A percentile compares a stretch with the other conserved stretches of the same genome.
These are phyloP conservation scores for Amylocystis lapponica DNA, from an alignment of 768 basidiomycete genomes.

Conservation along the genomic window DNA sequence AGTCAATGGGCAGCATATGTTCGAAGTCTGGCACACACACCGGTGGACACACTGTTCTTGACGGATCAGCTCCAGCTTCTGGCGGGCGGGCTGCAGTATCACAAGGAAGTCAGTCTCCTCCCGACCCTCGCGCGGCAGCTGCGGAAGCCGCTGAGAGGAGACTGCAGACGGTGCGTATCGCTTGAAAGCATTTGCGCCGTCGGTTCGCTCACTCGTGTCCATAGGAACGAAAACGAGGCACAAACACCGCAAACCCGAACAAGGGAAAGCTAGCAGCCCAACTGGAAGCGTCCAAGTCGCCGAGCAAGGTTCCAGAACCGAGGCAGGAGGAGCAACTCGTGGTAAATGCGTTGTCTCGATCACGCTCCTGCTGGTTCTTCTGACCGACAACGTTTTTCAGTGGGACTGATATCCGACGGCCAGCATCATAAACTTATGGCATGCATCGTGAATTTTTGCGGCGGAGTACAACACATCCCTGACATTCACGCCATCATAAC, in stretches of 20 bases:
- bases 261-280: slow-evolving; percentile 38
- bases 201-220: slow-evolving; percentile 3
- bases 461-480: background rate
- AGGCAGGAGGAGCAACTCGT: slow-evolving; percentile 37
- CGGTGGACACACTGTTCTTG: slow-evolving; percentile 27
- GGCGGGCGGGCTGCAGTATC: too few relatives aligned
- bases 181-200: too few relatives aligned
- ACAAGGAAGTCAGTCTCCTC: slow-evolving; percentile 5
- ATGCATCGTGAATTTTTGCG: too few relatives aligned
- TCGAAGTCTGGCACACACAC: slow-evolving; percentile 27
- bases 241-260: slow-evolving; percentile 39
- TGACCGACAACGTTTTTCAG: slow-evolving; percentile 30
- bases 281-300: slow-evolving; percentile 33
- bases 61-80: background rate
- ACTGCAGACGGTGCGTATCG: slow-evolving; percentile 25
- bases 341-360: slow-evolving; percentile 31
- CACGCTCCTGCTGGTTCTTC: slow-evolving; percentile 6
- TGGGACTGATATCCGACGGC: slow-evolving; percentile 34
- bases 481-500: slow-evolving; percentile 1
- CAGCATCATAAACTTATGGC: too few relatives aligned
- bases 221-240: slow-evolving; percentile 39
- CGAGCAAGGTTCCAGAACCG: slow-evolving; percentile 31
- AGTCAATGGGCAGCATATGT: slow-evolving; percentile 30
- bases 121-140: slow-evolving; percentile 26
- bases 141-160: slow-evolving; percentile 32